Percentiles rank a stretch among this genome's conserved stretches.
Evolutionary conservation across 768 basidiomycete genomes (phyloP).

Genomic region (Trametes gibbosa): DNA sequence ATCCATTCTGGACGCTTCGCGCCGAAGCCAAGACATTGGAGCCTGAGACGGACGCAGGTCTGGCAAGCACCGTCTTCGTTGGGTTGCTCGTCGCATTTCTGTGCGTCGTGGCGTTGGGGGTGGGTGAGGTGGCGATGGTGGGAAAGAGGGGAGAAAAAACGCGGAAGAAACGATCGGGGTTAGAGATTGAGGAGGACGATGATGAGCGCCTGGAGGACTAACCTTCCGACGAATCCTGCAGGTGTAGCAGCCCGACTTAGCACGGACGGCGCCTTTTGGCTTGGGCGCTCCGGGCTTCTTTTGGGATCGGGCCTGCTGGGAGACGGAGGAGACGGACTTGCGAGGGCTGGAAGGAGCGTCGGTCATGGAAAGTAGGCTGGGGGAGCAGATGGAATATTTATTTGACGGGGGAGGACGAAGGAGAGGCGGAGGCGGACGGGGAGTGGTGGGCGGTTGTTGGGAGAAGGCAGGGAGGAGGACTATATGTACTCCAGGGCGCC

Average conservation of each 20-base stretch:
- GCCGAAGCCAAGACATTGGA: constrained; percentile 86
- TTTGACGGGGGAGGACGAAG: neutral
- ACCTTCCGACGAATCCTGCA: constrained; percentile 87
- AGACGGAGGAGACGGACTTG: constrained; percentile 32
- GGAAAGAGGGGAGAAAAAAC: constrained; percentile 19
- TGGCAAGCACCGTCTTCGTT: constrained; percentile 61
- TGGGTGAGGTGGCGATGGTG: constrained; percentile 11
- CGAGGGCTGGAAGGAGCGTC: constrained; percentile 34
- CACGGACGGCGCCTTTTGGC: constrained; percentile 77
- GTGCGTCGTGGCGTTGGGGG: constrained; percentile 9
- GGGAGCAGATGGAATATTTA: constrained; percentile 8
- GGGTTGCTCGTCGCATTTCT: constrained; percentile 85
- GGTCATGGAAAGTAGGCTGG: constrained; percentile 29
- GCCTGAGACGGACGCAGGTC: constrained; percentile 74
- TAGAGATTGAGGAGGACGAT: constrained; percentile 14
- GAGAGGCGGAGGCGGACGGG: constrained; percentile 18
- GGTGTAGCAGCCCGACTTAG: constrained; percentile 88
- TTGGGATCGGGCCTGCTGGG: constrained; percentile 27
- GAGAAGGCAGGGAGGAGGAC: constrained; percentile 31
- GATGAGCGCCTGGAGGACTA: constrained; percentile 18
- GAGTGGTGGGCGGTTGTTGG: constrained; percentile 24
- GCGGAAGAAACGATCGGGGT: constrained; percentile 18
- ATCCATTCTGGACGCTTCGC: constrained; percentile 85
- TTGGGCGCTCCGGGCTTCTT: constrained; percentile 58
- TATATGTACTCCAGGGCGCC: constrained; percentile 35